Conservation (phyloP, 148 eudicot genomes). For the Vaccinium darrowii region DNA sequence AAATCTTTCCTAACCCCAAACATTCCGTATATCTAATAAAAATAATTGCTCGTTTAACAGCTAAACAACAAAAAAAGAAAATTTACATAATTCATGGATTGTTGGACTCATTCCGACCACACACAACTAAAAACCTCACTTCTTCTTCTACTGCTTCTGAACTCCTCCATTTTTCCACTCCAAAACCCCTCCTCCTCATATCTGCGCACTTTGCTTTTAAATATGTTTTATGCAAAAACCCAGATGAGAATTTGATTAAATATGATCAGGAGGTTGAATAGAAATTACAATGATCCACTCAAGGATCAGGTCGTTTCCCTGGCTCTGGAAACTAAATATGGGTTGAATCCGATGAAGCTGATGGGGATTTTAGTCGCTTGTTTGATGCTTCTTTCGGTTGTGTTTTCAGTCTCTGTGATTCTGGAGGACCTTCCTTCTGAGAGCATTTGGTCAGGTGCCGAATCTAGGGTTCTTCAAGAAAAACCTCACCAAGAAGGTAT, state of each 20-base stretch:
- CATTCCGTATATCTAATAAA: no score
- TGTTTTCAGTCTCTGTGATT: slow-evolving; percentile 37
- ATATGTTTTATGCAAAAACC: neutral
- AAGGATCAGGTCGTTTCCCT: slow-evolving; percentile 12
- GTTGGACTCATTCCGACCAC: no score
- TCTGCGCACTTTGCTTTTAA: neutral
- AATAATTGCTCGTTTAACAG: neutral
- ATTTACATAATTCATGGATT: no score
- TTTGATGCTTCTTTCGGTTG: slow-evolving; percentile 39
- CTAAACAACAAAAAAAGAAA: no score
- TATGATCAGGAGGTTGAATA: slow-evolving; percentile 34
- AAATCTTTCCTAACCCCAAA: no score
- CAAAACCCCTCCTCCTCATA: no score
- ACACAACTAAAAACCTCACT: no score
- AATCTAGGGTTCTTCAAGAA: slow-evolving; percentile 36
- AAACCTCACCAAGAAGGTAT: slow-evolving; percentile 23
- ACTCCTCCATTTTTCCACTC: no score
- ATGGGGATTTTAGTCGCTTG: slow-evolving; percentile 38
- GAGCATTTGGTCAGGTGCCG: slow-evolving; percentile 32
- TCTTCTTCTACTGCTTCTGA: no score
- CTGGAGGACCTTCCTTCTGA: slow-evolving; percentile 26
- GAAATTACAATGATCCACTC: slow-evolving; percentile 12
- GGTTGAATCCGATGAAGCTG: slow-evolving; percentile 31
- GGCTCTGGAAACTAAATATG: slow-evolving; percentile 19
- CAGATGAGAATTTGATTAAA: slow-evolving; percentile 3